Percentiles rank a stretch among this genome's conserved stretches.
These are phyloP conservation scores for Quercus wislizeni DNA, from an alignment of 306 rosid species.

Conservation along the genomic window DNA sequence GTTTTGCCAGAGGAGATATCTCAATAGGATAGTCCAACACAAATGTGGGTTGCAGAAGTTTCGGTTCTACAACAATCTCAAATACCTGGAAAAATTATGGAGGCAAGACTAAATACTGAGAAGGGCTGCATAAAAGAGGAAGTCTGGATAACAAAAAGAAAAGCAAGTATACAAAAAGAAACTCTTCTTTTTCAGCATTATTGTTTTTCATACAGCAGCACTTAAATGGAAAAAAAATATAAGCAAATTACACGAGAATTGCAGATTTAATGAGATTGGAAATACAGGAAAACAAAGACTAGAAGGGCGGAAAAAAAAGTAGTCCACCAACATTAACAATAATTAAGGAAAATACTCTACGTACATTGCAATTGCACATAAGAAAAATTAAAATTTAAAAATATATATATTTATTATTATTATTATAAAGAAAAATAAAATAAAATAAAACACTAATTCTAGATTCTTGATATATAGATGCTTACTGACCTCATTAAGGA, in stretches of 20 bases:
- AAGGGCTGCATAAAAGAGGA: constrained; percentile 12
- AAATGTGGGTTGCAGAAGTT: constrained; percentile 95
- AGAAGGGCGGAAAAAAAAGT: background rate
- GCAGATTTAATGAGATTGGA: background rate
- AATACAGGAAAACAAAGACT: background rate
- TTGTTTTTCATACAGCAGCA: constrained; percentile 6
- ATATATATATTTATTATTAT: too few relatives aligned
- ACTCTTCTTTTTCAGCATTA: background rate
- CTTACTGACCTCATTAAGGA: constrained; percentile 74
- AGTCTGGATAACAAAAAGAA: constrained; percentile 10
- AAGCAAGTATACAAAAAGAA: constrained; percentile 2
- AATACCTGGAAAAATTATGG: constrained; percentile 58
- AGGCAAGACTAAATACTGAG: constrained; percentile 20
- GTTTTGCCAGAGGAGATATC: constrained; percentile 96
- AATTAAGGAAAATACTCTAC: background rate
- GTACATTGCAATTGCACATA: background rate
- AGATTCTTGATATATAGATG: constrained; percentile 1
- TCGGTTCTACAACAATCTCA: constrained; percentile 82
- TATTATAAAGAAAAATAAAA: too few relatives aligned
- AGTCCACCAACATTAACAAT: background rate
- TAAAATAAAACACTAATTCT: background rate
- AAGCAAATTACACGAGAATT: constrained; percentile 13
- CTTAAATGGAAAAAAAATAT: background rate
- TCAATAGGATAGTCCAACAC: constrained; percentile 96
- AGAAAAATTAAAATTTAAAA: background rate